Evolutionary conservation across 768 basidiomycete species (phyloP).

Genomic region (Tylopilus subfusipes): DNA sequence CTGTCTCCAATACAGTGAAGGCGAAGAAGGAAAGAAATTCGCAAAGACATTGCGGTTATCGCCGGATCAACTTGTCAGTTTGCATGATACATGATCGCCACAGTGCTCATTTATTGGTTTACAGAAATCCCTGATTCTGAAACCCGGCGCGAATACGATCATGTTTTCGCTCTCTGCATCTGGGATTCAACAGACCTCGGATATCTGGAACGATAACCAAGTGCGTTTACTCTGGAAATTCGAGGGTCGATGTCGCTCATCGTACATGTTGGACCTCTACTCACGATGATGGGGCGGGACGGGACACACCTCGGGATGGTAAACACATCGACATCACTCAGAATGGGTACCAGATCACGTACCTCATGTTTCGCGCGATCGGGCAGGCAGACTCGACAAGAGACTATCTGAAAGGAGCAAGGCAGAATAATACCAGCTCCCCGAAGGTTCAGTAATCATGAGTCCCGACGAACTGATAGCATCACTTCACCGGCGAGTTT

Average conservation of each 20-base stretch:
- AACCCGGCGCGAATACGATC: slow-evolving; percentile 84
- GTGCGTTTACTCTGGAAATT: slow-evolving; percentile 39
- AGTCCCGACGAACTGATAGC: slow-evolving; percentile 95
- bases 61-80: slow-evolving; percentile 85
- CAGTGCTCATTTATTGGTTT: background rate
- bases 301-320: slow-evolving; percentile 98
- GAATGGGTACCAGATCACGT: slow-evolving; percentile 98
- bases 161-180: slow-evolving; percentile 90
- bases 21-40: slow-evolving; percentile 49
- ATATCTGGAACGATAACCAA: slow-evolving; percentile 99
- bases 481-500: slow-evolving; percentile 80
- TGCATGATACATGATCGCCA: background rate
- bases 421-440: slow-evolving; percentile 96
- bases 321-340: slow-evolving; percentile 95
- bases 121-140: slow-evolving; percentile 82
- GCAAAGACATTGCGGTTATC: slow-evolving; percentile 92
- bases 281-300: slow-evolving; percentile 96
- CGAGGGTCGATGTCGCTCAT: background rate
- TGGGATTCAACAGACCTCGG: slow-evolving; percentile 94
- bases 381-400: slow-evolving; percentile 97
- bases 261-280: slow-evolving; percentile 73
- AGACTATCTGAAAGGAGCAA: slow-evolving; percentile 91
- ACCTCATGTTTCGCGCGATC: slow-evolving; percentile 94
- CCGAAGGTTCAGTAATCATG: slow-evolving; percentile 98
- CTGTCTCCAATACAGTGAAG: slow-evolving; percentile 19